Conservation (phyloP, 305 asterid genomes). For the Ruellia speciosa region DNA sequence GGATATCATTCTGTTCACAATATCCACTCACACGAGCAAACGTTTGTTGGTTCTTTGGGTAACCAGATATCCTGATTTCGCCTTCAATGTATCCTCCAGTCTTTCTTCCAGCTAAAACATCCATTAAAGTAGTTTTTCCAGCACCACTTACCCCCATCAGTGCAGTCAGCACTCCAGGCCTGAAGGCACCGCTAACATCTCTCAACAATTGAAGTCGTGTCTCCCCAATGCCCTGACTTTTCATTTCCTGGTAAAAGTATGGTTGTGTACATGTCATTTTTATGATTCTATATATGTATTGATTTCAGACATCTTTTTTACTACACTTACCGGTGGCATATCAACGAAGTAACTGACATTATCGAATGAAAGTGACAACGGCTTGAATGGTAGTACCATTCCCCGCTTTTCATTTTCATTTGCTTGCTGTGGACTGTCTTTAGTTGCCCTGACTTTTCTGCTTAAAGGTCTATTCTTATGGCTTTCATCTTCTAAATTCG, state of each 20-base stretch:
- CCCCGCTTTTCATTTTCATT: slow-evolving; percentile 26
- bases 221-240: slow-evolving; percentile 30
- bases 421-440: slow-evolving; percentile 17
- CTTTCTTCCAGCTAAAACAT: slow-evolving; percentile 45
- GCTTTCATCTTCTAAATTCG: slow-evolving; percentile 23
- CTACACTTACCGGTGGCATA: slow-evolving; percentile 43
- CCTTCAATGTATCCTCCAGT: slow-evolving; percentile 47
- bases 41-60: slow-evolving; percentile 33
- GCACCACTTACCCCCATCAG: slow-evolving; percentile 49
- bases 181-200: slow-evolving; percentile 40
- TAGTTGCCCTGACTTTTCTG: slow-evolving; percentile 19
- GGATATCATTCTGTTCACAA: slow-evolving; percentile 30
- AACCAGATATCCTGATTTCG: slow-evolving; percentile 35
- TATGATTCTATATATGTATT: background rate
- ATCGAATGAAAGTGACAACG: slow-evolving; percentile 38
- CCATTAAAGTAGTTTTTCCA: slow-evolving; percentile 49
- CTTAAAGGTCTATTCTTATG: slow-evolving; percentile 15
- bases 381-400: slow-evolving; percentile 50
- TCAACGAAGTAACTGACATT: slow-evolving; percentile 46
- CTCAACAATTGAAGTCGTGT: slow-evolving; percentile 31
- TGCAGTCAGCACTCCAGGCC: slow-evolving; percentile 45
- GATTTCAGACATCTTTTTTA: background rate
- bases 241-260: slow-evolving; percentile 34
- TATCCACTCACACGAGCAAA: slow-evolving; percentile 45
- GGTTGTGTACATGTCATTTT: background rate